Percentiles rank a stretch among this genome's conserved stretches.
Evolutionary conservation across 805 yeast genomes (phyloP).

Genomic region (Wickerhamiella occidentalis): DNA sequence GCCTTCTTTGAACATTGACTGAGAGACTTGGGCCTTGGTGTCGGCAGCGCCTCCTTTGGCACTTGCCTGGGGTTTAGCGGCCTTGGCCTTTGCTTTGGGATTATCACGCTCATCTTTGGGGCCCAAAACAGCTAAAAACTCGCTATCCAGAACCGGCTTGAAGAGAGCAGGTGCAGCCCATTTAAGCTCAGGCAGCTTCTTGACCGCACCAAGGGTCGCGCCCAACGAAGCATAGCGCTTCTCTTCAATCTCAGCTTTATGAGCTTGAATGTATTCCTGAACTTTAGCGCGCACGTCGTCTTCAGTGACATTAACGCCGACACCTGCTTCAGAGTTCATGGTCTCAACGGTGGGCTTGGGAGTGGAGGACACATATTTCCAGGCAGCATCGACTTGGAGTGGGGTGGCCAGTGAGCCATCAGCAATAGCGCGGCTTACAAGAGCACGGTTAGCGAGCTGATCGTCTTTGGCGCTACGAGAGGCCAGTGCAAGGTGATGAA

Average conservation of each 20-base stretch:
- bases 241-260: constrained; percentile 47
- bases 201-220: constrained; percentile 60
- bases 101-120: constrained; percentile 92
- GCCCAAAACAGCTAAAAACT: constrained; percentile 62
- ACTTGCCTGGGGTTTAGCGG: constrained; percentile 20
- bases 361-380: constrained; percentile 50
- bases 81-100: constrained; percentile 29
- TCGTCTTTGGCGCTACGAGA: constrained; percentile 40
- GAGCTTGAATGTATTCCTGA: constrained; percentile 43
- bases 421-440: constrained; percentile 49
- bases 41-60: constrained; percentile 19
- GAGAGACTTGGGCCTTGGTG: constrained; percentile 12
- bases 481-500: constrained; percentile 68
- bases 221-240: constrained; percentile 76
- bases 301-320: constrained; percentile 63
- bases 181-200: constrained; percentile 60
- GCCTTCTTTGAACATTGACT: constrained; percentile 78
- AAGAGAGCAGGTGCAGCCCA: constrained; percentile 87
- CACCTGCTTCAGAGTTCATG: constrained; percentile 51
- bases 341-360: constrained; percentile 36
- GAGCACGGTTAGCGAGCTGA: constrained; percentile 36
- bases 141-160: constrained; percentile 76
- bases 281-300: constrained; percentile 53
- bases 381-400: constrained; percentile 65
- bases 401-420: constrained; percentile 52